These are phyloP conservation scores for Alisma plantagoaquatica DNA, from an alignment of 106 monocot species.

Conservation along the genomic window DNA sequence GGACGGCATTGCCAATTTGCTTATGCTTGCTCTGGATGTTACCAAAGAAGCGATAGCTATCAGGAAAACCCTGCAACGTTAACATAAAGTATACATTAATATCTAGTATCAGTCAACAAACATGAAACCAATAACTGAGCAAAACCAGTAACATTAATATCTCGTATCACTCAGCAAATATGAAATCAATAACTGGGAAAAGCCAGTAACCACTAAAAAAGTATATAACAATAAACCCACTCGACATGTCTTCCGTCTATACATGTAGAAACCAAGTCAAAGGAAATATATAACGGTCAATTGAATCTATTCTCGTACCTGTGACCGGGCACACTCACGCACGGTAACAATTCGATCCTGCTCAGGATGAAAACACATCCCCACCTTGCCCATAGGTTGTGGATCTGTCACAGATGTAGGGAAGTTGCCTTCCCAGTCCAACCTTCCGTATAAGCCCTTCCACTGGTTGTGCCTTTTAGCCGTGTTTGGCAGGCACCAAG, in stretches of 20 bases:
- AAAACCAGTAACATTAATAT: too few species aligned
- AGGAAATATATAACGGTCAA: too few species aligned
- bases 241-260: too few species aligned
- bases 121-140: not conserved
- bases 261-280: too few species aligned
- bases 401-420: slow-evolving; percentile 97
- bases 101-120: not conserved
- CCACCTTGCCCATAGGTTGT: slow-evolving; percentile 98
- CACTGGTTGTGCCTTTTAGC: slow-evolving; percentile 94
- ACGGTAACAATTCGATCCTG: slow-evolving; percentile 94
- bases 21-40: slow-evolving; percentile 82
- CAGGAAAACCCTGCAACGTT: slow-evolving; percentile 72
- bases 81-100: too few species aligned
- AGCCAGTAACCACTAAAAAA: too few species aligned
- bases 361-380: slow-evolving; percentile 98
- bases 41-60: slow-evolving; percentile 64
- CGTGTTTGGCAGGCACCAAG: slow-evolving; percentile 85
- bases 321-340: slow-evolving; percentile 85
- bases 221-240: too few species aligned
- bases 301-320: too few species aligned
- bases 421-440: slow-evolving; percentile 97
- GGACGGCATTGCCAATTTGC: slow-evolving; percentile 95
- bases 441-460: slow-evolving; percentile 79
- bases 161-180: too few species aligned
- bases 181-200: too few species aligned